Conservation (phyloP, 2,329 filamentous ascomycete species). For the Madurella fahalii region DNA sequence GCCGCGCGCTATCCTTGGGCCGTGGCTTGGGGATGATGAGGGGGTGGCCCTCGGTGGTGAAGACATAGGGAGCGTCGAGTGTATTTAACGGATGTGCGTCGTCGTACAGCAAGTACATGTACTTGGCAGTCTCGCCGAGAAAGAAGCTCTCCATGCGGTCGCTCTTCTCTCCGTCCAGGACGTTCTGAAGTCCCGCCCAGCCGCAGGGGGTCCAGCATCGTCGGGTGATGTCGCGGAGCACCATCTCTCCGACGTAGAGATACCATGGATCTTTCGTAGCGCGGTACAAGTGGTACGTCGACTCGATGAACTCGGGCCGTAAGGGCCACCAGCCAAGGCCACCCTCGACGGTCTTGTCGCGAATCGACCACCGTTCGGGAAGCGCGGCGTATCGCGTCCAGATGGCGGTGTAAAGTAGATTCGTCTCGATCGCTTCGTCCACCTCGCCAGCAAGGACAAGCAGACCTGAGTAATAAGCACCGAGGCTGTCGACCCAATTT, state of each 20-base stretch:
- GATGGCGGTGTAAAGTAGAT: slow-evolving; percentile 84
- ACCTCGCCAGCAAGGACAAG: slow-evolving; percentile 82
- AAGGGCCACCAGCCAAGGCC: slow-evolving; percentile 94
- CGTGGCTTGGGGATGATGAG: slow-evolving; percentile 67
- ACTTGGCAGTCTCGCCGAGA: slow-evolving; percentile 92
- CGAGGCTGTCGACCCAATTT: slow-evolving; percentile 94
- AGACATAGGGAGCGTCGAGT: slow-evolving; percentile 82
- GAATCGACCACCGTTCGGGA: slow-evolving; percentile 89
- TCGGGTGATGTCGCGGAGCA: slow-evolving; percentile 78
- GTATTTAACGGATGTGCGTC: slow-evolving; percentile 81
- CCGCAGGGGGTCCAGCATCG: slow-evolving; percentile 89
- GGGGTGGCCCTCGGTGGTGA: slow-evolving; percentile 94
- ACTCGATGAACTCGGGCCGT: slow-evolving; percentile 94
- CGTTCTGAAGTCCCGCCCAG: slow-evolving; percentile 85
- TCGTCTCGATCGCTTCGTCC: slow-evolving; percentile 85
- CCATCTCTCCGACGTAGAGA: slow-evolving; percentile 93
- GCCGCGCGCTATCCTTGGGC: slow-evolving; percentile 24
- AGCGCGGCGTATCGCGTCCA: slow-evolving; percentile 95
- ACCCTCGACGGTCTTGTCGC: slow-evolving; percentile 76
- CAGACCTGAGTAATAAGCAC: slow-evolving; percentile 90
- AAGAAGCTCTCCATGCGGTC: slow-evolving; percentile 99
- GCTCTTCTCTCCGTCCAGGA: slow-evolving; percentile 75
- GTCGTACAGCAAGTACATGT: slow-evolving; percentile 88
- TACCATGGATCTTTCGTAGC: slow-evolving; percentile 96
- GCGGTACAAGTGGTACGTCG: slow-evolving; percentile 91